These are phyloP conservation scores for Blastomyces percursus DNA, from an alignment of 2,329 filamentous ascomycete genomes.

Conservation along the genomic window DNA sequence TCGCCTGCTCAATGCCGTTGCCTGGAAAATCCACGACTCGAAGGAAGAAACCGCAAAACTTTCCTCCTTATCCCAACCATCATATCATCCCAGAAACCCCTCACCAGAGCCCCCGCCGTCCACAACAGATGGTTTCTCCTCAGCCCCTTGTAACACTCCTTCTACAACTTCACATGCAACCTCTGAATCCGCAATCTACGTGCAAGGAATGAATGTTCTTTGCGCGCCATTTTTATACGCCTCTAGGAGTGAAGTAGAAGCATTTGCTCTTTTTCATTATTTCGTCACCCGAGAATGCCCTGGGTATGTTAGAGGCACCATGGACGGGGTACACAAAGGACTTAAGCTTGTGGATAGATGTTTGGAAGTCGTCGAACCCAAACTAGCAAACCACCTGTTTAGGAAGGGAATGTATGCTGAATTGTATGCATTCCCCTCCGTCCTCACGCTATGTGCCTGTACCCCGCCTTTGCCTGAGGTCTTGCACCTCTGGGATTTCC, in stretches of 20 bases:
- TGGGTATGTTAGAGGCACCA: slow-evolving; percentile 85
- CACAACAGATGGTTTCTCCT: slow-evolving; percentile 45
- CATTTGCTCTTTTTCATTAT: slow-evolving; percentile 79
- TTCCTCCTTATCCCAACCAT: slow-evolving; percentile 27
- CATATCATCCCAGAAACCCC: slow-evolving; percentile 10
- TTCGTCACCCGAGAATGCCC: slow-evolving; percentile 83
- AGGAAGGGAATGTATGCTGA: slow-evolving; percentile 82
- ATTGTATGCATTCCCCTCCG: slow-evolving; percentile 92
- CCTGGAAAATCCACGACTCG: slow-evolving; percentile 83
- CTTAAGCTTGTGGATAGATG: slow-evolving; percentile 86
- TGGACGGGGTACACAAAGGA: slow-evolving; percentile 94
- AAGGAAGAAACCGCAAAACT: slow-evolving; percentile 32
- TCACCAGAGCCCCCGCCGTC: slow-evolving; percentile 45
- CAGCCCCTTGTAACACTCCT: slow-evolving; percentile 13
- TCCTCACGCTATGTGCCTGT: slow-evolving; percentile 88
- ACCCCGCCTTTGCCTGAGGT: slow-evolving; percentile 93
- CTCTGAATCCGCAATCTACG: slow-evolving; percentile 70
- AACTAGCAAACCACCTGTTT: slow-evolving; percentile 71
- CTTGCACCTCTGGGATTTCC: slow-evolving; percentile 85
- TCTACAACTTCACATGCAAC: slow-evolving; percentile 45
- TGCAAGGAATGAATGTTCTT: slow-evolving; percentile 98
- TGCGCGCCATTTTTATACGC: slow-evolving; percentile 93
- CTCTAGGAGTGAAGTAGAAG: slow-evolving; percentile 86
- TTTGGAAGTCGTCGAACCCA: slow-evolving; percentile 79
- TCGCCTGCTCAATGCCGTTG: slow-evolving; percentile 84